Percentiles rank a stretch among this genome's conserved stretches.
Evolutionary conservation across 2,329 filamentous ascomycete species (phyloP).

Genomic region (Ceratocystis destructans): DNA sequence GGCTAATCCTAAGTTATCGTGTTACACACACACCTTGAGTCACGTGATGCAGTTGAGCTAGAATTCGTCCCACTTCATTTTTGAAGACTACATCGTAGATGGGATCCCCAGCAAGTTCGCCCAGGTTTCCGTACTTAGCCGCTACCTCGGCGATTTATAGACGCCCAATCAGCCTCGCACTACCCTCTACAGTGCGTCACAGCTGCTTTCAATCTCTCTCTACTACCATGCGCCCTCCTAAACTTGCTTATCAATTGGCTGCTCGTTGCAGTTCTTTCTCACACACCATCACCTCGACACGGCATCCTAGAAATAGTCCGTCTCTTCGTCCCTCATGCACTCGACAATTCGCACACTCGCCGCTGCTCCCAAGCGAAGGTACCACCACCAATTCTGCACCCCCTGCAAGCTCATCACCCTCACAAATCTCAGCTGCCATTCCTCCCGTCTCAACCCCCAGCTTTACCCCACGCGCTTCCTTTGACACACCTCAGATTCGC

Average conservation of each 20-base stretch:
- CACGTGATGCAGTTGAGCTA: too few relatives aligned
- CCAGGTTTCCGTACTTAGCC: too few relatives aligned
- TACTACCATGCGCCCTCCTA: background rate
- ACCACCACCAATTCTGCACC: background rate
- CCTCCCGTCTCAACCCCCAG: constrained; percentile 21
- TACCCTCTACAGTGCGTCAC: too few relatives aligned
- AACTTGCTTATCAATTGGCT: background rate
- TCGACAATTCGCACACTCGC: background rate
- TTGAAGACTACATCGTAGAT: too few relatives aligned
- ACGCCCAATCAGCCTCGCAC: too few relatives aligned
- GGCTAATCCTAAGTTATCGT: too few relatives aligned
- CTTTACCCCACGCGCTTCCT: constrained; percentile 63
- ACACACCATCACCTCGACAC: background rate
- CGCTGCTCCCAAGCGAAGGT: background rate
- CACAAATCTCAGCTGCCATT: background rate
- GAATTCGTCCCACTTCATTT: too few relatives aligned
- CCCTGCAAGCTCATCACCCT: background rate
- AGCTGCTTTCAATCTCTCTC: background rate
- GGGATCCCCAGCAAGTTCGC: too few relatives aligned
- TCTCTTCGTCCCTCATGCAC: background rate
- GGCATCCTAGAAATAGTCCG: background rate
- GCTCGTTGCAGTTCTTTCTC: background rate
- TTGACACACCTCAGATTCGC: constrained; percentile 60
- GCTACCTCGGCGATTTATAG: too few relatives aligned
- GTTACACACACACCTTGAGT: too few relatives aligned